phyloP scores from a whole-genome alignment of 352 stramenopile genomes.

The Globisporangium canariense region DNA sequence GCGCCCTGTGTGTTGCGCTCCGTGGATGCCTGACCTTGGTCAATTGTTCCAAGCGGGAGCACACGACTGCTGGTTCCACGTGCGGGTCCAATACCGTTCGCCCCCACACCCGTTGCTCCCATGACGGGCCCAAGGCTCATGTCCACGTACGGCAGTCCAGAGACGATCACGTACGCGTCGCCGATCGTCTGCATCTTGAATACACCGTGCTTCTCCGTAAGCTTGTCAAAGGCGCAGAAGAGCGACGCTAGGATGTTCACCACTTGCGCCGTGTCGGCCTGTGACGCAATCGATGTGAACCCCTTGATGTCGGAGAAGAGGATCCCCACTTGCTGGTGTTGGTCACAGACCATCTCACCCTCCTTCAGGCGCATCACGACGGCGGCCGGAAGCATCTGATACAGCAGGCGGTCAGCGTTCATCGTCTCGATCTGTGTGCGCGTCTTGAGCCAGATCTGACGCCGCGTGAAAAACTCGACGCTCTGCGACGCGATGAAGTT shows the following conservation, averaged over 20 bases:
- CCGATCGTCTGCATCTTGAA: slow-evolving; percentile 94
- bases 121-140: slow-evolving; percentile 75
- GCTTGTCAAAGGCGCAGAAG: slow-evolving; percentile 89
- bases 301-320: slow-evolving; percentile 91
- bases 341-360: slow-evolving; percentile 77
- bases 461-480: slow-evolving; percentile 77
- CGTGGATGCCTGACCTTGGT: slow-evolving; percentile 16
- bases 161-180: slow-evolving; percentile 91
- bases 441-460: slow-evolving; percentile 85
- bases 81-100: slow-evolving; percentile 2
- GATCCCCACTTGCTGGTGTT: slow-evolving; percentile 86
- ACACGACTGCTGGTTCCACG: slow-evolving; percentile 45
- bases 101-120: slow-evolving; percentile 18
- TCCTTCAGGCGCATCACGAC: slow-evolving; percentile 86
- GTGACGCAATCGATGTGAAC: slow-evolving; percentile 88
- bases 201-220: slow-evolving; percentile 90
- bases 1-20: slow-evolving; percentile 16
- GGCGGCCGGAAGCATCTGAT: slow-evolving; percentile 84
- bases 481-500: slow-evolving; percentile 81
- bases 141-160: slow-evolving; percentile 79
- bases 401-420: slow-evolving; percentile 78
- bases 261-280: slow-evolving; percentile 82
- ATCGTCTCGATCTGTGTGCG: slow-evolving; percentile 80
- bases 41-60: slow-evolving; percentile 30
- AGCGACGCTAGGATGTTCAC: slow-evolving; percentile 90